Evolutionary conservation across 2,329 filamentous ascomycete genomes (phyloP), one percentile per base, ranked within the genome.

Genomic region (Rhinocladiella mackenziei): DNA sequence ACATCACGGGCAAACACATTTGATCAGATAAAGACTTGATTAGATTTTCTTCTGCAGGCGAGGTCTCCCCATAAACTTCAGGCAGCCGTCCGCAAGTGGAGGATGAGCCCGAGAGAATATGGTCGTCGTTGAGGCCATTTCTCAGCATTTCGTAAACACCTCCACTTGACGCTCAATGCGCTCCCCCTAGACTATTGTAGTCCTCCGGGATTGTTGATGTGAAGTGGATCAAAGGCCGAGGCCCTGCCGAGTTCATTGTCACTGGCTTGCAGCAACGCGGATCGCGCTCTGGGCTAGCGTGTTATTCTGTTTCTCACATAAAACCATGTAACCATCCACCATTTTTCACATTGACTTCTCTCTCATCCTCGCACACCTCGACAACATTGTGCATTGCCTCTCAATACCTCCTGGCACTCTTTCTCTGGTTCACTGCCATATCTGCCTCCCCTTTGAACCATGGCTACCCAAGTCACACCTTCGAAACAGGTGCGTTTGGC

Each of bases 391-490:
- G 18, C 25, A 17, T 29, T 48, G 9, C 22, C 35, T 48, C 13
- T 15, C 36, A 18, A 7, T 43, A 26, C 40, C 33, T 35, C 30
- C 28, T 48, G 36, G 33, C 23, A 39, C 32, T 40, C 14, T 38
- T 43, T 47, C 39, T 50, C 48, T 47, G 37, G 49, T 37, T 31
- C 36, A 18, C 13, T 28, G 31, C 42, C 25, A 19, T 31, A 37
- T 37, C 48, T 47, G 45, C 48, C 43, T 52, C 57, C 50, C 22
- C 20, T 36, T 22, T 25, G 19, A 50, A 65, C 73, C 78, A 92
- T 94, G 87, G 78, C 86, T 68, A 72, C 83, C 53, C 76, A 91
- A 65, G 74, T 86, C 62, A 85, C 82, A 59, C 82, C 82, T 53
- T 85, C 81, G 45, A 86, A 86, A 71, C 78, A 81, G 74, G 82